A percentile compares a stretch with the other conserved stretches of the same genome.
Evolutionary conservation across 805 yeast species (phyloP).

Genomic region (Hanseniaspora valbyensis): DNA sequence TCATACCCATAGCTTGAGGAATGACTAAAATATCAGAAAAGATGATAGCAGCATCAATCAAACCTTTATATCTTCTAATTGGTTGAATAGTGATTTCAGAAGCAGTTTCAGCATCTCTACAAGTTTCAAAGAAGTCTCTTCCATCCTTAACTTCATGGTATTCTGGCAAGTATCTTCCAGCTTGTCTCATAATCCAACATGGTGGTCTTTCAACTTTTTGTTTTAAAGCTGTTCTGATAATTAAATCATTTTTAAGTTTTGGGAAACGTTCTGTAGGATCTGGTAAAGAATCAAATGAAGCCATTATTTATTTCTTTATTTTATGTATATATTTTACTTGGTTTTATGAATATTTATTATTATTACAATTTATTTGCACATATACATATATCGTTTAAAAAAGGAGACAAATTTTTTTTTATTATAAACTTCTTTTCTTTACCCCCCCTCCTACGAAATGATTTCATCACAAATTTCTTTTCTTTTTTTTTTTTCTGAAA

Average conservation of each 20-base stretch:
- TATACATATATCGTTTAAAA: too few relatives aligned
- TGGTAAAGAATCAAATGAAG: neutral
- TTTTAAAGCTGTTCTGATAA: constrained; percentile 81
- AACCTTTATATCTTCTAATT: constrained; percentile 73
- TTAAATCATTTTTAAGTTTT: constrained; percentile 74
- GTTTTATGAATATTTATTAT: too few relatives aligned
- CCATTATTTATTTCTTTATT: too few relatives aligned
- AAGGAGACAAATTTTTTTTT: too few relatives aligned
- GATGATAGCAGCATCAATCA: constrained; percentile 92
- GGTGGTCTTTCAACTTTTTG: constrained; percentile 94
- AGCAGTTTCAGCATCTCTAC: constrained; percentile 89
- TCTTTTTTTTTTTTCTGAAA: too few relatives aligned
- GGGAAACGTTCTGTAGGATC: constrained; percentile 40
- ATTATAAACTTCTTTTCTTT: too few relatives aligned
- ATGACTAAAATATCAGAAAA: constrained; percentile 91
- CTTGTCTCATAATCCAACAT: constrained; percentile 96
- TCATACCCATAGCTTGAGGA: constrained; percentile 97
- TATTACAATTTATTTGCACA: too few relatives aligned
- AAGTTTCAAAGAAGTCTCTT: constrained; percentile 87
- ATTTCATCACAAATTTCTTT: too few relatives aligned
- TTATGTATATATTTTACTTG: too few relatives aligned
- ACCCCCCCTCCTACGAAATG: too few relatives aligned
- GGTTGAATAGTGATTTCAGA: constrained; percentile 94
- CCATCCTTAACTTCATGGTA: constrained; percentile 79
- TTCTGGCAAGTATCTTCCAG: constrained; percentile 87